Base-by-base conservation (phyloP, 2,329 filamentous ascomycete species). In the Aspergillus niger region DNA sequence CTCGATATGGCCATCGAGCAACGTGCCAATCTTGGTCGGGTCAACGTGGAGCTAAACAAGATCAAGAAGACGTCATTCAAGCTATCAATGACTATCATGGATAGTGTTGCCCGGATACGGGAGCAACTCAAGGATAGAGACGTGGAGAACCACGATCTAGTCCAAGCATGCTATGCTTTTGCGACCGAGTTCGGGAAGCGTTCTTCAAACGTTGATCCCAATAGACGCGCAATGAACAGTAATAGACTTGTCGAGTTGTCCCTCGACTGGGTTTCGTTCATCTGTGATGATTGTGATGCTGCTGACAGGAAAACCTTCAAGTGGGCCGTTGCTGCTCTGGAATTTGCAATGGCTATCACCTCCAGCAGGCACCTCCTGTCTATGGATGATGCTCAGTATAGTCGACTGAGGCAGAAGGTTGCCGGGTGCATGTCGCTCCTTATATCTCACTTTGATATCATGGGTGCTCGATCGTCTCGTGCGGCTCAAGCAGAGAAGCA, bases 391-490 rank as follows among this genome's bases (percentile, higher is more conserved):
- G 86, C 90, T 43, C 94, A 99, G 72, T 99, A 97, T 74, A 85
- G 88, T 5, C 88, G 85, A 64, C 81, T 99, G 63, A 86, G 94
- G 48, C 83, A 87, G 60, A 98, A 97, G 76, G 95, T 99, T 5
- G 92, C 92, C 8, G 94, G 94, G 0, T 99, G 95, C 76, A 99
- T 99, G 95, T 93, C 92, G 20, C 84, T 99, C 24, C 83, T 99
- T 52, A 98, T 99, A 67, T 97, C 93, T 8, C 95, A 99, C 77
- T 99, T 99, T 70, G 95, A 99, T 76, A 98, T 99, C 77, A 97
- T 99, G 90, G 95, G 95, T 24, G 95, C 95, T 26, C 88, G 94
- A 70, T 97, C 93, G 6, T 97, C 89, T 44, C 84, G 97, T 64
- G 95, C 95, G 10, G 95, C 95, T 4, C 92, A 97, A 77, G 92